Base-by-base conservation (phyloP, 1,284 basidiomycete species). In the Hemileia vastatrix region DNA sequence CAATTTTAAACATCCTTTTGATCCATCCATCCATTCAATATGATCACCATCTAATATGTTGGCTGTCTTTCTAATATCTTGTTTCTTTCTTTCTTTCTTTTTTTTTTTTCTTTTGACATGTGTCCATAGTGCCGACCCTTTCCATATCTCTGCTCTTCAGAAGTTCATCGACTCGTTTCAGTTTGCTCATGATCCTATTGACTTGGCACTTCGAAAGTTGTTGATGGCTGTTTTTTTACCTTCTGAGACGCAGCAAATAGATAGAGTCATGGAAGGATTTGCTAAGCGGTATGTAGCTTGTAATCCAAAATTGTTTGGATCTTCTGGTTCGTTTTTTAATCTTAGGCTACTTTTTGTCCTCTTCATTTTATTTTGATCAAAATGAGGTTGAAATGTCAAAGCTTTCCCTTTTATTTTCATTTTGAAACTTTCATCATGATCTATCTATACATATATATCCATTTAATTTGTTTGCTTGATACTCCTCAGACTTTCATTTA, bases 181-280 rank as follows among this genome's bases (percentile, higher is more conserved):
- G 69, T 96, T 97, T 73, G 77, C 78, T 13, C 81, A 83, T 53
- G 86, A 79, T 33, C 87, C 95, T 9, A 81, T 98, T 48, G 95
- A 99, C 73, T 85, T 98, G 45, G 90, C 95, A 4, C 77, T 99
- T 51, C 86, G 95, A 33, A 86, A 86, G 71, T 76, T 99, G 60
- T 81, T 99, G 40, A 91, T 97, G 87, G 84, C 91, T 69, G 83
- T 95, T 52, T 85, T 87, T 55, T 81, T 99, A 53, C 94, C 94
- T 2, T 83, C 86, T 65, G 94, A 98, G 79, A 97, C 94, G 0
- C 95, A 98, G 75, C 94, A 98, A 77, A 98, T 99, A 65, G 95
- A 98, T 76, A 83, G 94, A 56, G 89, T 97, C 55, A 90, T 99
- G 74, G 92, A 97, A 77, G 89, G 89, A 0, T 98, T 99, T 76